Conservation (phyloP, 805 yeast genomes). For the Scheffersomyces amazonensis region DNA sequence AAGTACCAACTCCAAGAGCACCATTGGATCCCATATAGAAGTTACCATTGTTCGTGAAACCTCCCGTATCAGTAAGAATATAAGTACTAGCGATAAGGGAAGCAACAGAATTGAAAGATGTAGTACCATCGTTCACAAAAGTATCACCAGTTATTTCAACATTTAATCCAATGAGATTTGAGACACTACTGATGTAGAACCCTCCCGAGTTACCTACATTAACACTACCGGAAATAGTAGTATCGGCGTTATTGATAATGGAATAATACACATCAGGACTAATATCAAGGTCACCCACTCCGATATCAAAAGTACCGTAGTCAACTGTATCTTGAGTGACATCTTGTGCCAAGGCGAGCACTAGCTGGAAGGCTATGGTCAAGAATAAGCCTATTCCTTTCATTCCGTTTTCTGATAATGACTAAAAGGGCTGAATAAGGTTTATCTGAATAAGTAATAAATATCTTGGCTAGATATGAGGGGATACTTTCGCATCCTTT, state of each 20-base stretch:
- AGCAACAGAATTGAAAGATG: slow-evolving; percentile 19
- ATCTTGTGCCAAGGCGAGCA: neutral
- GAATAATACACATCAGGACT: slow-evolving; percentile 22
- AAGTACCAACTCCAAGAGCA: neutral
- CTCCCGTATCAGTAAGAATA: slow-evolving; percentile 8
- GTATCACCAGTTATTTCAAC: slow-evolving; percentile 11
- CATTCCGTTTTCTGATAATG: neutral
- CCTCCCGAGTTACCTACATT: slow-evolving; percentile 19
- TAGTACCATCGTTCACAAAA: slow-evolving; percentile 15
- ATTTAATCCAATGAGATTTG: slow-evolving; percentile 11
- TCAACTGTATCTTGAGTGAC: slow-evolving; percentile 12
- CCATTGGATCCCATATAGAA: slow-evolving; percentile 17
- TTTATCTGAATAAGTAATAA: neutral
- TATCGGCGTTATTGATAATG: slow-evolving; percentile 18
- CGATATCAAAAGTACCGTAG: slow-evolving; percentile 13
- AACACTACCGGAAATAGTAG: slow-evolving; percentile 18
- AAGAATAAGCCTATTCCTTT: neutral
- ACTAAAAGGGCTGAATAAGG: neutral
- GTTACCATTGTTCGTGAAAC: slow-evolving; percentile 20
- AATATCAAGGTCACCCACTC: slow-evolving; percentile 17
- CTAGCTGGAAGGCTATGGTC: neutral
- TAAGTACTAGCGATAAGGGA: slow-evolving; percentile 15
- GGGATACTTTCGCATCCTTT: neutral
- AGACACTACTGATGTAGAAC: slow-evolving; percentile 18
- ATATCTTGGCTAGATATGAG: neutral